Percentiles rank a stretch among this genome's conserved stretches.
Evolutionary conservation across 2,329 filamentous ascomycete genomes (phyloP).

Genomic region (Dothistroma septosporum): DNA sequence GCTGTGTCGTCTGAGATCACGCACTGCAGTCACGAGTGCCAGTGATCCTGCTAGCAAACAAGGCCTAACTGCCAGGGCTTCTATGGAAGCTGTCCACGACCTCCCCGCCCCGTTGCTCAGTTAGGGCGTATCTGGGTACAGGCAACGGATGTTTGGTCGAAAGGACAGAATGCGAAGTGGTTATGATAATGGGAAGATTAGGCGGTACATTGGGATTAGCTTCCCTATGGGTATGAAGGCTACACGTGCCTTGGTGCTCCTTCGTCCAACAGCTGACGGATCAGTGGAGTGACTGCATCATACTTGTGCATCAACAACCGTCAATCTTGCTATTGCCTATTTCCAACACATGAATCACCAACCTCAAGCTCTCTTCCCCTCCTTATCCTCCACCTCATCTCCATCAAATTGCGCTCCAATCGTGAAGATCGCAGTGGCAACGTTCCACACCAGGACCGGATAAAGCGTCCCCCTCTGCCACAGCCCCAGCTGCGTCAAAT

Average conservation of each 20-base stretch:
- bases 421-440: constrained; percentile 9
- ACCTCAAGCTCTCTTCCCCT: constrained; percentile 1
- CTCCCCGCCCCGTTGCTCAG: neutral
- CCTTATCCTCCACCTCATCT: neutral
- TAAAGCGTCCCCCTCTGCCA: constrained; percentile 22
- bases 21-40: too few relatives aligned
- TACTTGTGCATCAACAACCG: too few relatives aligned
- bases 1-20: too few relatives aligned
- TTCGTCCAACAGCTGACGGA: neutral
- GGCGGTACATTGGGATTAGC: neutral
- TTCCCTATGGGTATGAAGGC: neutral
- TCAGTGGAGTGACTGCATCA: neutral
- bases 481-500: constrained; percentile 19
- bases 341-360: neutral
- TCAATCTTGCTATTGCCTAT: too few relatives aligned
- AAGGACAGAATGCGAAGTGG: neutral
- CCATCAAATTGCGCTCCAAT: neutral
- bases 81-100: neutral
- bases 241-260: neutral
- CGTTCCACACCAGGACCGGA: constrained; percentile 17
- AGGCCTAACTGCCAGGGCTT: neutral
- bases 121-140: neutral
- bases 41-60: neutral
- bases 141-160: neutral
- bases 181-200: neutral